Base-by-base conservation (phyloP, 2,329 filamentous ascomycete genomes). In the Colletotrichum sojae region DNA sequence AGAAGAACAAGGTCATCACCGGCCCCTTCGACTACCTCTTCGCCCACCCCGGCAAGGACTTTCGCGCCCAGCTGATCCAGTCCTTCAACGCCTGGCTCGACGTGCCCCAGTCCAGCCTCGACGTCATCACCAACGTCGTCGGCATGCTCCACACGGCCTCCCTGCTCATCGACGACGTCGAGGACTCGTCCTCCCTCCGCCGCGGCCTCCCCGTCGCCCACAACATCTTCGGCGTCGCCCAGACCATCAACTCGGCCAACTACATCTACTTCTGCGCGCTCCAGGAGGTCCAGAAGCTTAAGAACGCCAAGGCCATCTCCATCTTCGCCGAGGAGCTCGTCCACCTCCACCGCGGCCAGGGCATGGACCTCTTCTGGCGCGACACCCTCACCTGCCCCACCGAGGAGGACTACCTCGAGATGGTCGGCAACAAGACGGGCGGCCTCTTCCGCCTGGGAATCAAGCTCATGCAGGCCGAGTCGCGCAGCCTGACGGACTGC, bases 401-500 rank as follows among this genome's bases (percentile, higher is more conserved):
- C 57, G 94, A 96, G 80, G 92, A 94, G 73, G 94, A 97, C 81
- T 97, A 97, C 81, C 87, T 97, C n/a, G 92, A 97, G 78, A 97
- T 97, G 94, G 94, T 97, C 12, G 89, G 89, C 74, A 95, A 97
- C 82, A 97, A 97, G 83, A 97, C 94, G 0, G 94, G 94, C 60
- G 94, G 94, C 0, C 85, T 97, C 1, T 97, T 97, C 83, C 88
- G 94, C 48, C 83, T 97, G 10, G 93, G 92, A 48, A 91, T 97
- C 78, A 94, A 95, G 82, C 87, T 97, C 36, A 97, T 97, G 93
- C 93, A 95, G 79, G 92, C 91, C 62, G 92, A 95, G 81, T 88
- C 86, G 27, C 75, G 76, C 36, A 77, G 81, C 18, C 75, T 75
- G n/a, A 78, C 87, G 31, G 92, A 95, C 83, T 95, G 92, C 81